Base-by-base conservation (phyloP, 139 green algal genomes). In the Picochlorum sp. region DNA sequence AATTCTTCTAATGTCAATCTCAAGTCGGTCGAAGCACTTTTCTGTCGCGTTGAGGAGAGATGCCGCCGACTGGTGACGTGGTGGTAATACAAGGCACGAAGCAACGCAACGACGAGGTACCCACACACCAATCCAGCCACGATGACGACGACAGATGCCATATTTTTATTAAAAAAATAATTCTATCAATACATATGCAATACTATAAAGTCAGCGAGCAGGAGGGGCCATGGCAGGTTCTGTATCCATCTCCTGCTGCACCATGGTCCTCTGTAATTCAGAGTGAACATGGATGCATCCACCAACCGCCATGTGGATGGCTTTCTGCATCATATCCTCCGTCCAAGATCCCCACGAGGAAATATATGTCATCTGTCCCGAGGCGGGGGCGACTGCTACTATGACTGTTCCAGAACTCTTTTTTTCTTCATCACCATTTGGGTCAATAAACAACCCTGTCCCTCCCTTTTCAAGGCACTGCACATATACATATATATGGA, bases 391-490 rank as follows among this genome's bases (percentile, higher is more conserved):
- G 28, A 76, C 26, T 2, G 83, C 81, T 66, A 92, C 49, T 49
- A 84, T 4, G 23, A 82, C 11, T 24, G 28, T 47, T 28, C 50
- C 85, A 57, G 86, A 76, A 49, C 86, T 60, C 15, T 59, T 47
- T 45, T 15, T 57, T 10, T 57, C 65, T 66, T 91, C 85, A 38
- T 75, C 67, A 6, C 37, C 13, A 6, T 51, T 65, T 47, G 85
- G 85, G 51, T 91, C 85, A 34, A 91, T 57, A 58, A 92, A 67
- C 28, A 91, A 67, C n/a, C 70, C 3, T 52, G 55, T 55, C 66
- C 75, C 63, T 83, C 74, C 65, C 67, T 31, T 49, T 14, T 18
- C 14, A 23, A 31, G 21, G 26, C 15, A 18, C 20, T 21, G 47
- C 21, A 37, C 21, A 37, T 5, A 30, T 30, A 1, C 3, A 60